These are phyloP conservation scores for Medicago ruthenica DNA, from an alignment of 306 rosid genomes.

Conservation along the genomic window DNA sequence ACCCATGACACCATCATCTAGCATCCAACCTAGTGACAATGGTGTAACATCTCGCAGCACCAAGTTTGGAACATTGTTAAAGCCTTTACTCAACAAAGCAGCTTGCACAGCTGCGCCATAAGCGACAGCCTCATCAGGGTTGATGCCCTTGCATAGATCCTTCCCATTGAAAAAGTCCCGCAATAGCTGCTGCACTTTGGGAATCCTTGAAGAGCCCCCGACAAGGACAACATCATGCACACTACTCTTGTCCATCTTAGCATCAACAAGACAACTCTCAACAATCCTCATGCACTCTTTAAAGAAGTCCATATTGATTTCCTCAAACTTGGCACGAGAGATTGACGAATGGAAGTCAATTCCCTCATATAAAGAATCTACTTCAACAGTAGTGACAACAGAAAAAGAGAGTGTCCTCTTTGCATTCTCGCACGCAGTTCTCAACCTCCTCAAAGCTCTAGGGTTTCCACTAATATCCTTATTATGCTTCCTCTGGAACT, in stretches of 20 bases:
- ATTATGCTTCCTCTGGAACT: not conserved
- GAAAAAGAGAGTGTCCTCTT: not conserved
- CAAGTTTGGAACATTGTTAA: not conserved
- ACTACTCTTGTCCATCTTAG: not conserved
- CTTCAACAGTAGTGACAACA: not conserved
- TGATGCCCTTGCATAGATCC: constrained; percentile 2
- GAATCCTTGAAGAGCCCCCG: not conserved
- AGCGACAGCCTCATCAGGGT: constrained; percentile 4
- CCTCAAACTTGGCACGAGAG: constrained; percentile 3
- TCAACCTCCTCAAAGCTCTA: not conserved
- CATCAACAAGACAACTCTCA: not conserved
- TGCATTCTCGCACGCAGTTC: not conserved
- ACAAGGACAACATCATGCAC: constrained; percentile 1
- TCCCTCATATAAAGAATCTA: not conserved
- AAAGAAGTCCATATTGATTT: not conserved
- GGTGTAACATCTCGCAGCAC: not conserved
- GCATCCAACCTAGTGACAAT: not conserved
- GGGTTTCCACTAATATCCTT: not conserved
- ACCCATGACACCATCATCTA: not conserved
- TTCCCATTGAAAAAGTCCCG: not conserved
- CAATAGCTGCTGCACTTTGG: not conserved
- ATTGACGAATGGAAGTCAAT: not conserved
- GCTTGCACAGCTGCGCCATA: not conserved
- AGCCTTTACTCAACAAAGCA: not conserved
- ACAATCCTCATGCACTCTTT: not conserved